These are phyloP conservation scores for Graphiopsis chlorocephala DNA, from an alignment of 2,329 filamentous ascomycete genomes.

Conservation along the genomic window DNA sequence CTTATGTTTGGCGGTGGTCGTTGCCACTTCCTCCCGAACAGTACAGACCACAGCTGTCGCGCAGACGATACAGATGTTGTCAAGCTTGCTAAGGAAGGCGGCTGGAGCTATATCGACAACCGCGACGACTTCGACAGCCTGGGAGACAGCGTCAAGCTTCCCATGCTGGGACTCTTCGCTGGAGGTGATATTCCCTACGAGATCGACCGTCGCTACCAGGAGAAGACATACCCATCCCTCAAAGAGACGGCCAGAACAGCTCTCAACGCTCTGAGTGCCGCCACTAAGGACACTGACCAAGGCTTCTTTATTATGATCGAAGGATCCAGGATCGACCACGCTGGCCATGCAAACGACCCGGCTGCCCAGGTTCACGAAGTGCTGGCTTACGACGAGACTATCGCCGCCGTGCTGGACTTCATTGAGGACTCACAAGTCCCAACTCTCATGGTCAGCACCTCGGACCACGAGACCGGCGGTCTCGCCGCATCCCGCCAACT, in stretches of 20 bases:
- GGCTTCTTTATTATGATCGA: slow-evolving; percentile 99
- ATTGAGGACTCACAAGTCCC: slow-evolving; percentile 70
- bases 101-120: slow-evolving; percentile 74
- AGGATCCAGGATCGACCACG: slow-evolving; percentile 92
- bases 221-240: slow-evolving; percentile 79
- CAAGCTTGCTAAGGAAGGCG: slow-evolving; percentile 65
- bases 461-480: slow-evolving; percentile 94
- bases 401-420: slow-evolving; percentile 80
- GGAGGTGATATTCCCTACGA: slow-evolving; percentile 84
- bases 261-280: slow-evolving; percentile 72
- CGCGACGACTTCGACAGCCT: slow-evolving; percentile 70
- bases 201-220: slow-evolving; percentile 77
- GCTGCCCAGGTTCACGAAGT: slow-evolving; percentile 71
- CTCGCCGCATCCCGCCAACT: slow-evolving; percentile 75
- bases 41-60: slow-evolving; percentile 76
- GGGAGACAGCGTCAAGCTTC: slow-evolving; percentile 69
- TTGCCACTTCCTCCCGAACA: slow-evolving; percentile 89
- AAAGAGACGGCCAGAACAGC: slow-evolving; percentile 89
- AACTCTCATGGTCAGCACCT: slow-evolving; percentile 82
- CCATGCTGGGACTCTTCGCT: slow-evolving; percentile 83
- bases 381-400: slow-evolving; percentile 87
- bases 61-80: slow-evolving; percentile 74
- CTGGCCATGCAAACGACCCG: slow-evolving; percentile 63
- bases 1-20: slow-evolving; percentile 89
- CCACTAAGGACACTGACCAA: slow-evolving; percentile 78